Evolutionary conservation across 2,329 filamentous ascomycete species (phyloP).

Genomic region (Nemania bipapillata): DNA sequence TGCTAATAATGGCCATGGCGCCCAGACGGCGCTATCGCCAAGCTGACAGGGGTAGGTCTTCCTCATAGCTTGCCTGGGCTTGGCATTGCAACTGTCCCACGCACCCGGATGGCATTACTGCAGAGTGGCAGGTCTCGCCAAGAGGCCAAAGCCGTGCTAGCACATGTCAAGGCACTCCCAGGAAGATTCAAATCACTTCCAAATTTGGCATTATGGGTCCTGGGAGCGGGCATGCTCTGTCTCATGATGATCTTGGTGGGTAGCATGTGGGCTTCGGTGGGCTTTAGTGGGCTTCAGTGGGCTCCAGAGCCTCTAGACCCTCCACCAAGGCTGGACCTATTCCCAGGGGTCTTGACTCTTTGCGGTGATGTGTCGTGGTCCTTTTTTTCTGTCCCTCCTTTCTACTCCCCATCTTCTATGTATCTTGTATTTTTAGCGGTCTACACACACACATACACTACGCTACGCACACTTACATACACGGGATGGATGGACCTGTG

Average conservation of each 20-base stretch:
- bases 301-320: slow-evolving; percentile 36
- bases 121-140: slow-evolving; percentile 28
- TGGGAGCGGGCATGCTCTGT: slow-evolving; percentile 13
- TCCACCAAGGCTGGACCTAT: slow-evolving; percentile 24
- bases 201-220: slow-evolving; percentile 29
- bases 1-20: slow-evolving; percentile 16
- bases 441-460: not conserved
- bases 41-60: slow-evolving; percentile 26
- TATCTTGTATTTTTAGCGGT: slow-evolving; percentile 25
- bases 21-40: slow-evolving; percentile 14
- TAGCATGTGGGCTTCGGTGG: slow-evolving; percentile 27
- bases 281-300: too few relatives aligned
- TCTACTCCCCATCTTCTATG: not conserved
- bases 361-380: slow-evolving; percentile 11
- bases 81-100: slow-evolving; percentile 26
- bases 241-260: slow-evolving; percentile 36
- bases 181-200: slow-evolving; percentile 32
- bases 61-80: slow-evolving; percentile 18
- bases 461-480: not conserved
- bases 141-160: slow-evolving; percentile 18
- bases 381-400: slow-evolving; percentile 7
- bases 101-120: slow-evolving; percentile 25
- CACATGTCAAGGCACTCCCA: slow-evolving; percentile 17
- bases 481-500: slow-evolving; percentile 11
- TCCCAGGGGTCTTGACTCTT: slow-evolving; percentile 24